phyloP scores from a whole-genome alignment of 2,329 filamentous ascomycete species.

The Cladosporium oxysporum region DNA sequence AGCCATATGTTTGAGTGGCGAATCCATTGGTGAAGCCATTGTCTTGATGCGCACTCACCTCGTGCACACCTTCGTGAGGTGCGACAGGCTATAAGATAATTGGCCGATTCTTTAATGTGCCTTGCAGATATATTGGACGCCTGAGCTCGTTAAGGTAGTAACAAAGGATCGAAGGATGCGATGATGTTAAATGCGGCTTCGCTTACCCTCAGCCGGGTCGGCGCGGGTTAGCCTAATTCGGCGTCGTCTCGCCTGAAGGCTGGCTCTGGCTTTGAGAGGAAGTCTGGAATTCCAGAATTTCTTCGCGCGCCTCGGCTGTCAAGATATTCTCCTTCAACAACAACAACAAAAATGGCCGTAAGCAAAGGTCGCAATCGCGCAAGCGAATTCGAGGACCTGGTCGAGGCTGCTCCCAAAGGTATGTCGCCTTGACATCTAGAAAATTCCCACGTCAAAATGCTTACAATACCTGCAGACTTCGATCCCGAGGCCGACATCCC shows the following conservation, averaged over 20 bases:
- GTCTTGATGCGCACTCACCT: not conserved
- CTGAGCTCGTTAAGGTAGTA: not conserved
- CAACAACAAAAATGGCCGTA: slow-evolving; percentile 28
- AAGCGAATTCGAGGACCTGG: slow-evolving; percentile 33
- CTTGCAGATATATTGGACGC: not conserved
- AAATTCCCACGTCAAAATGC: slow-evolving; percentile 5
- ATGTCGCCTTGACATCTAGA: not conserved
- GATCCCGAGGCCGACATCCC: slow-evolving; percentile 69
- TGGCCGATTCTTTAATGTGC: not conserved
- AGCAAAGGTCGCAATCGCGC: slow-evolving; percentile 33
- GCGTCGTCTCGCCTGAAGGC: not conserved
- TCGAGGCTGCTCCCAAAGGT: slow-evolving; percentile 35
- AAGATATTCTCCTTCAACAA: slow-evolving; percentile 3
- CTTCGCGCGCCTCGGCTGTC: slow-evolving; percentile 9
- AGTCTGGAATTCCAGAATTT: slow-evolving; percentile 10
- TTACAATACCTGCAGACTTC: slow-evolving; percentile 60
- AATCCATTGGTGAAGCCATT: not conserved
- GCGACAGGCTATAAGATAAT: not conserved
- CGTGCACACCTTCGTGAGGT: not conserved
- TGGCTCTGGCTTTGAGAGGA: not conserved
- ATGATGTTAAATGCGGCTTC: not conserved
- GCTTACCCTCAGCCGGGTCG: not conserved
- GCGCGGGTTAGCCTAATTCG: not conserved
- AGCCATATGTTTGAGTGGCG: not conserved
- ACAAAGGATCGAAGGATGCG: not conserved